Conservation (phyloP, 345 rosid genomes). For the Hibiscus syriacus region DNA sequence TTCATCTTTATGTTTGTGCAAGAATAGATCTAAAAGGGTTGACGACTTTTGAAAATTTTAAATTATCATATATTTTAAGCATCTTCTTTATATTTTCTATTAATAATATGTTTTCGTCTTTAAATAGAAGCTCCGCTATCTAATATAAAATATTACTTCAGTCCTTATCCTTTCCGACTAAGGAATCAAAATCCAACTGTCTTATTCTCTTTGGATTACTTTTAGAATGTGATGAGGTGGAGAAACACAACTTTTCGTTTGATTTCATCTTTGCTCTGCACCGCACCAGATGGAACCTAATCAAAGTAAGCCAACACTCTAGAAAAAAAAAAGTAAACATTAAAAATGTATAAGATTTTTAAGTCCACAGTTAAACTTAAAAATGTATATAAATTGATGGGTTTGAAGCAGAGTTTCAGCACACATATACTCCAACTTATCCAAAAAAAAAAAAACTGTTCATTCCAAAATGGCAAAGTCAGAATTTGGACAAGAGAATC, state of each 20-base stretch:
- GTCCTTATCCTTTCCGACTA: not conserved
- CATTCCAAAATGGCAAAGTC: conserved; percentile 18
- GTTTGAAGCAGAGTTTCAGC: not conserved
- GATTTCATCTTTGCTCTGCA: not conserved
- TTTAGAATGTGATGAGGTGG: conserved; percentile 5
- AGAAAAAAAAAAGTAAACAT: not conserved
- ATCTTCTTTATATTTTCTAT: no score
- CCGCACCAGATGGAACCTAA: no score
- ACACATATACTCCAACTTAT: not conserved
- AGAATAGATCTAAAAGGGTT: no score
- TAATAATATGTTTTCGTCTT: no score
- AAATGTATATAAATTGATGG: conserved; percentile 3
- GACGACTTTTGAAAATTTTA: no score
- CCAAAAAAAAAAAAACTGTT: not conserved
- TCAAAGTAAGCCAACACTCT: no score
- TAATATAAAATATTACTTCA: no score
- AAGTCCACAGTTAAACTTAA: not conserved
- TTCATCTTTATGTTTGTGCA: no score
- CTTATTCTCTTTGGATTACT: not conserved
- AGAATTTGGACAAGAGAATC: conserved; percentile 12
- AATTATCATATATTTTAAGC: no score
- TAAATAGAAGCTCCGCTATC: no score
- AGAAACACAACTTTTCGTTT: not conserved
- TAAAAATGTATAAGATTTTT: no score
- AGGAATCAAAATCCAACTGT: conserved; percentile 9